A percentile compares a stretch with the other conserved stretches of the same genome.
Evolutionary conservation across 495 filamentous ascomycete genomes (phyloP).

Genomic region (Neurospora sp.): DNA sequence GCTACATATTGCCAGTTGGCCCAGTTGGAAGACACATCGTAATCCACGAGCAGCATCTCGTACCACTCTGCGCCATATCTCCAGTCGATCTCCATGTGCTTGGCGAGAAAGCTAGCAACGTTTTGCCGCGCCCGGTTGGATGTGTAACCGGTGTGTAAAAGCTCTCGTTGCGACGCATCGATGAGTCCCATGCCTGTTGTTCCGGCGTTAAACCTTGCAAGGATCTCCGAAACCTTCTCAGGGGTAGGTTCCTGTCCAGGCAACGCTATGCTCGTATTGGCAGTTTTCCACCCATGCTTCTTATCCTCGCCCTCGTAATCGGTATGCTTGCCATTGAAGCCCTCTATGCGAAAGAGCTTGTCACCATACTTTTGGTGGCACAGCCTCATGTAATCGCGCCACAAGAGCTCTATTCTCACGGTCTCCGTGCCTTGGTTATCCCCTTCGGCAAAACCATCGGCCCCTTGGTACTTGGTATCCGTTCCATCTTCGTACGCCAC

Average conservation of each 20-base stretch:
- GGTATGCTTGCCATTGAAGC: slow-evolving; percentile 39
- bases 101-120: slow-evolving; percentile 57
- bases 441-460: slow-evolving; percentile 48
- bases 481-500: slow-evolving; percentile 52
- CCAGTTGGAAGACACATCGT: slow-evolving; percentile 64
- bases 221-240: slow-evolving; percentile 21
- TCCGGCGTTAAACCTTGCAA: slow-evolving; percentile 47
- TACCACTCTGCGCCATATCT: slow-evolving; percentile 70
- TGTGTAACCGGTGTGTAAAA: slow-evolving; percentile 61
- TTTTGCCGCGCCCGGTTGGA: slow-evolving; percentile 63
- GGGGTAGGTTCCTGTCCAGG: slow-evolving; percentile 20
- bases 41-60: slow-evolving; percentile 57
- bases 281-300: slow-evolving; percentile 29
- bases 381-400: slow-evolving; percentile 68
- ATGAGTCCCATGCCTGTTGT: slow-evolving; percentile 60
- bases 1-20: slow-evolving; percentile 69
- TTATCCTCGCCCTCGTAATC: slow-evolving; percentile 10
- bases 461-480: slow-evolving; percentile 18
- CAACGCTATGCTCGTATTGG: slow-evolving; percentile 5
- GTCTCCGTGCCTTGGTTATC: slow-evolving; percentile 57
- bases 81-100: slow-evolving; percentile 66
- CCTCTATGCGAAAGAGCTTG: slow-evolving; percentile 48
- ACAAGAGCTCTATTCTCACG: slow-evolving; percentile 60
- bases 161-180: slow-evolving; percentile 58
- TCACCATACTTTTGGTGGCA: slow-evolving; percentile 53